Evolutionary conservation across 306 rosid species (phyloP).

Genomic region (Lathyrus aphaca): DNA sequence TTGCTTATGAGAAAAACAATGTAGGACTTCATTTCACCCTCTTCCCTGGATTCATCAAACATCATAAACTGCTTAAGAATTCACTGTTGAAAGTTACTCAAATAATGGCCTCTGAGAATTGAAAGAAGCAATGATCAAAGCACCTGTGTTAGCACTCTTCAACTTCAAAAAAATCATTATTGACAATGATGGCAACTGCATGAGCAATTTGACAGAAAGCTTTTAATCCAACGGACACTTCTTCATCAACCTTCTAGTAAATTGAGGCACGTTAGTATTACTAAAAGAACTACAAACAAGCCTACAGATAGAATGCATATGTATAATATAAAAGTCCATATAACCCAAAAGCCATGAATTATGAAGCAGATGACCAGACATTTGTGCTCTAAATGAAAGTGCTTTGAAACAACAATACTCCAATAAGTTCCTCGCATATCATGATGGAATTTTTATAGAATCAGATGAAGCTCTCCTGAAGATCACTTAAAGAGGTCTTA

Average conservation of each 20-base stretch:
- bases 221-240: conserved; percentile 71
- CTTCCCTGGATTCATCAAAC: too few species aligned
- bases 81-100: too few species aligned
- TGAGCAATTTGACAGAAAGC: conserved; percentile 97
- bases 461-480: conserved; percentile 81
- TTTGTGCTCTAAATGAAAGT: conserved; percentile 72
- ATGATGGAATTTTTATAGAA: conserved; percentile 68
- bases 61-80: too few species aligned
- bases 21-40: too few species aligned
- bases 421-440: conserved; percentile 81
- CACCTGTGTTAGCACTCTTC: too few species aligned
- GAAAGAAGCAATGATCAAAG: too few species aligned
- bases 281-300: conserved; percentile 33
- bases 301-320: conserved; percentile 21
- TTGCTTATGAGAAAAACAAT: too few species aligned
- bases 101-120: too few species aligned
- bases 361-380: conserved; percentile 55
- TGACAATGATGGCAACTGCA: conserved; percentile 82
- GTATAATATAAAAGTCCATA: conserved; percentile 9
- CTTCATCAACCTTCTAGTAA: conserved; percentile 72
- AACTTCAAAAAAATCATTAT: too few species aligned
- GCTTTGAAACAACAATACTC: conserved; percentile 94
- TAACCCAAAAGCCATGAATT: neutral
- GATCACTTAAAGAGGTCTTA: conserved; percentile 71
- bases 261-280: conserved; percentile 33